phyloP scores from a whole-genome alignment of 2,329 filamentous ascomycete genomes.

The Cercospora sp. region DNA sequence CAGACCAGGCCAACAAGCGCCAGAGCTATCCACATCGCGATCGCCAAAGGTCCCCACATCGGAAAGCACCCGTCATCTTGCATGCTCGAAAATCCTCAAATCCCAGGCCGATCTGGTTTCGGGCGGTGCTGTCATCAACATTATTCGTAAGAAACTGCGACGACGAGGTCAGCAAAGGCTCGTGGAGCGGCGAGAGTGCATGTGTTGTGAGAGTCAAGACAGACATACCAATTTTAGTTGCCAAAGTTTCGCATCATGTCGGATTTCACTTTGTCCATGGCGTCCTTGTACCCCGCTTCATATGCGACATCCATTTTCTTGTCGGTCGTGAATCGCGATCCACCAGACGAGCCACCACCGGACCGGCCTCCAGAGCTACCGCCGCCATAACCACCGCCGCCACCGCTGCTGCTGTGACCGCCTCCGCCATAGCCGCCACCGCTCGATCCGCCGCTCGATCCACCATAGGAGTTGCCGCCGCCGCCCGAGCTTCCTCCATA shows the following conservation, averaged over 20 bases:
- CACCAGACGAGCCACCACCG: constrained; percentile 13
- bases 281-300: constrained; percentile 25
- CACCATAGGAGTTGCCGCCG: constrained; percentile 4
- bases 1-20: constrained; percentile 11
- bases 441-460: background rate
- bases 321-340: constrained; percentile 22
- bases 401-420: background rate
- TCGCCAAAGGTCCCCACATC: constrained; percentile 14
- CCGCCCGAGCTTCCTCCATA: constrained; percentile 10
- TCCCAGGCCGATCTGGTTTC: constrained; percentile 4
- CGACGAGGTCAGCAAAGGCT: constrained; percentile 2
- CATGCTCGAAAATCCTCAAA: constrained; percentile 5
- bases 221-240: constrained; percentile 12
- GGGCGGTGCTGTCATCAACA: constrained; percentile 6
- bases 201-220: background rate
- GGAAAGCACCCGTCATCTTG: constrained; percentile 12
- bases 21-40: constrained; percentile 13
- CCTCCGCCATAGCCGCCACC: constrained; percentile 10
- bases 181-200: background rate
- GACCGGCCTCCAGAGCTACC: constrained; percentile 10
- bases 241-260: constrained; percentile 25
- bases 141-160: background rate
- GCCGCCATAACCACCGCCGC: background rate
- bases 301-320: constrained; percentile 25
- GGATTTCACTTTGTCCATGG: constrained; percentile 24